Conservation (phyloP, 2,329 filamentous ascomycete genomes). For the Cladophialophora yegresii region DNA sequence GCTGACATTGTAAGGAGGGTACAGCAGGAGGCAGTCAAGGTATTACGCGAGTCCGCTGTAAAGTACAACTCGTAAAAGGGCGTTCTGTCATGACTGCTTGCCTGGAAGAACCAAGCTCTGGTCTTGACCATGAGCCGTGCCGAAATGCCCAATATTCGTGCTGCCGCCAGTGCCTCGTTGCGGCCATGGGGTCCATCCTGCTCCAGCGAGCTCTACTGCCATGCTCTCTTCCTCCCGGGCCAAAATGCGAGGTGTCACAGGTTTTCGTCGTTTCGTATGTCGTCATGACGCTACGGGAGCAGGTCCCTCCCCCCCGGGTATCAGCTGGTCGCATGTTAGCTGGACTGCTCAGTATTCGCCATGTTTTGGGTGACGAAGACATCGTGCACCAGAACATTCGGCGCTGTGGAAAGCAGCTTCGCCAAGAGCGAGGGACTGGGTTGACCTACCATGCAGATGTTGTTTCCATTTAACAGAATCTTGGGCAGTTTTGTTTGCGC, state of each 20-base stretch:
- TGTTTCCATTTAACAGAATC: conserved; percentile 95
- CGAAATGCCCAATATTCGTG: neutral
- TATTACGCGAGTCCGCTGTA: conserved; percentile 27
- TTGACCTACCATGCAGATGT: conserved; percentile 92
- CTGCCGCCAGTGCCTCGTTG: neutral
- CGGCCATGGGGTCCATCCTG: neutral
- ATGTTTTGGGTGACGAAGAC: neutral
- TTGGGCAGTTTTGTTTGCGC: conserved; percentile 86
- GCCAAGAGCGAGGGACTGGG: neutral
- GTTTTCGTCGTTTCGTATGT: too few species aligned
- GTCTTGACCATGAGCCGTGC: neutral
- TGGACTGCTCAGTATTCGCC: neutral
- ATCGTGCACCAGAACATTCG: neutral
- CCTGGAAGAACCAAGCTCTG: neutral
- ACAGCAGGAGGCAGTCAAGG: conserved; percentile 27
- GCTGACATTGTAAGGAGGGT: conserved; percentile 51
- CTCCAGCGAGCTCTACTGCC: neutral
- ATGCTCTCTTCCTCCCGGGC: neutral
- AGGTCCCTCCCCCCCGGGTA: conserved; percentile 75
- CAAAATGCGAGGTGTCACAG: neutral
- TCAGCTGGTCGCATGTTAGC: conserved; percentile 57
- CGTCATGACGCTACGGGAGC: conserved; percentile 9
- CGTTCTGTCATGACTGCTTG: neutral
- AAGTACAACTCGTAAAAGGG: conserved; percentile 3
- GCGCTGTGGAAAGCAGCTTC: neutral